Base-by-base conservation (phyloP, 768 basidiomycete species). In the Fibroporia radiculosa region DNA sequence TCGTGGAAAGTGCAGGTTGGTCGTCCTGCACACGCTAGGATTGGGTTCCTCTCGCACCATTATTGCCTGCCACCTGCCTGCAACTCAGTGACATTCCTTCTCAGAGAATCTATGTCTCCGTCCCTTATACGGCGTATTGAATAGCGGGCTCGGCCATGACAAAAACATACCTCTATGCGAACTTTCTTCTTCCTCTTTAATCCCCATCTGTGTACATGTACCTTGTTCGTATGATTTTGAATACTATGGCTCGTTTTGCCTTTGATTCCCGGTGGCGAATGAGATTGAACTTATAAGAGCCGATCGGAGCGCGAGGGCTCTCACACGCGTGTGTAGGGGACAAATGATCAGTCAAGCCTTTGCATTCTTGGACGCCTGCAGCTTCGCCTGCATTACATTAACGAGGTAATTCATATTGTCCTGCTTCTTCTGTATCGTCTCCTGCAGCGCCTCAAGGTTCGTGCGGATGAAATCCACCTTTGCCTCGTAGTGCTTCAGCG, bases 391-490 rank as follows among this genome's bases (percentile, higher is more conserved):
- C 66, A 93, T 74, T 28, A 91, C 70, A 52, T 73, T 76, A 22
- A 85, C 60, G 41, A 95, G 62, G 56, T 77, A 80, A 58, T 76
- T 82, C 69, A 89, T 73, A 62, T 92, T 92, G 31, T 95, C 91
- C 64, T 90, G 80, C 68, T 96, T 97, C 68, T 83, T 85, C 61
- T 81, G 73, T 53, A 98, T 87, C 26, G 91, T 89, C 35, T 84
- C 84, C 62, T 97, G 91, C 36, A 99, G 68, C 19, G 78, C 75
- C 28, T 93, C 90, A 29, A 95, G 74, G 59, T 95, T 97, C 19
- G 71, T 71, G 39, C 77, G 80, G 54, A 98, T 83, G 57, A 80
- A 91, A 1, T 83, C 80, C 29, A 84, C 77, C 69, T 97, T 97
- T 40, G 70, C 57, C 22, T 74, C 72, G 66, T 96, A 97, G 61